Evolutionary conservation across 106 monocot species (phyloP).

Genomic region (Narthecium ossifragum): DNA sequence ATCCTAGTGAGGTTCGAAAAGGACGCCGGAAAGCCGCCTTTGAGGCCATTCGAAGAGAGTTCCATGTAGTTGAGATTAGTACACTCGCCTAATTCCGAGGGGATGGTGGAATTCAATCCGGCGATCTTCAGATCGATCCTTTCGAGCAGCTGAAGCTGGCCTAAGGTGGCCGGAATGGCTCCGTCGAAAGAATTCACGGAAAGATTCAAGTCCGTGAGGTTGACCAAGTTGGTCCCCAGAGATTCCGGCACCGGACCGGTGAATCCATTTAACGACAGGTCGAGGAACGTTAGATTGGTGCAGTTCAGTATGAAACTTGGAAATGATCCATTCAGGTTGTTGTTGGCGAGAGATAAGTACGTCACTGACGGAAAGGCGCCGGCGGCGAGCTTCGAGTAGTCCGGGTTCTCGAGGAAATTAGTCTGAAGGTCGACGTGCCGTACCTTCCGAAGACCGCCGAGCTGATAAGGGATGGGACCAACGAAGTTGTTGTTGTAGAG

Average conservation of each 20-base stretch:
- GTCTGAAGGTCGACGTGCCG: constrained; percentile 32
- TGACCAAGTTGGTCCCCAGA: constrained; percentile 17
- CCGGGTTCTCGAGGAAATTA: constrained; percentile 34
- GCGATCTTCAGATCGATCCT: constrained; percentile 14
- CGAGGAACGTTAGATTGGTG: constrained; percentile 46
- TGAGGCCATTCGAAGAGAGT: constrained; percentile 31
- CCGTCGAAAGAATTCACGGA: constrained; percentile 45
- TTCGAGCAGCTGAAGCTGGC: constrained; percentile 33
- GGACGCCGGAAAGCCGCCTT: constrained; percentile 34
- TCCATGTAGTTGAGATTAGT: constrained; percentile 37
- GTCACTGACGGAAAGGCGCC: constrained; percentile 28
- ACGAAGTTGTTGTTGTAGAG: constrained; percentile 31
- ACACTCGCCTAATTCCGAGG: constrained; percentile 42
- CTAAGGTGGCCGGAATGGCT: constrained; percentile 42
- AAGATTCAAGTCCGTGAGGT: constrained; percentile 53
- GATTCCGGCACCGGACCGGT: constrained; percentile 32
- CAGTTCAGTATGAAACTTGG: constrained; percentile 49
- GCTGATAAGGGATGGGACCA: constrained; percentile 38
- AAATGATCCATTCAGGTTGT: constrained; percentile 24
- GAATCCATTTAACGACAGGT: constrained; percentile 37
- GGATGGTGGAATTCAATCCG: constrained; percentile 36
- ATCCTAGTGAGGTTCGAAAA: constrained; percentile 32
- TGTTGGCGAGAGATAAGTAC: constrained; percentile 33
- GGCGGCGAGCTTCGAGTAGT: constrained; percentile 36
- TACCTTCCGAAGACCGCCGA: constrained; percentile 35